Evolutionary conservation across 257 asterid genomes (phyloP).

Genomic region (Parsonsia alboflavescens): DNA sequence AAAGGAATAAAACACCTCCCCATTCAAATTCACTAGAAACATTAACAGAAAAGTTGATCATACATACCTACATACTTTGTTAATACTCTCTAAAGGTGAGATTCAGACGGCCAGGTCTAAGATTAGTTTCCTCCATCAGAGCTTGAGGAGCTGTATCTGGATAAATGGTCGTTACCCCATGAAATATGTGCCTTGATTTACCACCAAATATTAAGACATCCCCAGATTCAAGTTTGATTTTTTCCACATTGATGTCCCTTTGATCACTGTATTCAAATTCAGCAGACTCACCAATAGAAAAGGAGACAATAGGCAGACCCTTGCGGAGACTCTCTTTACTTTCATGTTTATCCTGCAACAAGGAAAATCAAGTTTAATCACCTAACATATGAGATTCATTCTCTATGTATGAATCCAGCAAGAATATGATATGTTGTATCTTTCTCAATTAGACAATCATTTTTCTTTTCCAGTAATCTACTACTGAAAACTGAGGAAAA

Average conservation of each 20-base stretch:
- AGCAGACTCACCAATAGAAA: conserved; percentile 78
- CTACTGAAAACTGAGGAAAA: not conserved
- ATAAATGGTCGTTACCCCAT: conserved; percentile 54
- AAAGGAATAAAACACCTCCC: not conserved
- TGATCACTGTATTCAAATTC: conserved; percentile 54
- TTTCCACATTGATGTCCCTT: conserved; percentile 44
- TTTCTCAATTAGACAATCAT: not conserved
- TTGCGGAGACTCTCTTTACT: conserved; percentile 48
- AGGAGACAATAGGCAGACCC: conserved; percentile 76
- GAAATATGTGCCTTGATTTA: conserved; percentile 58
- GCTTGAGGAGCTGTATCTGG: conserved; percentile 43
- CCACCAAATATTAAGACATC: conserved; percentile 84
- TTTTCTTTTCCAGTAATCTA: not conserved
- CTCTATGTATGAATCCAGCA: not conserved
- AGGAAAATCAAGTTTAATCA: not conserved
- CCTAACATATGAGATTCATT: not conserved
- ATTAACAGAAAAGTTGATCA: not conserved
- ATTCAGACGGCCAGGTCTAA: conserved; percentile 69
- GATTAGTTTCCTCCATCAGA: conserved; percentile 45
- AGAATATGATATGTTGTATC: not conserved
- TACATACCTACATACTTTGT: conserved; percentile 9
- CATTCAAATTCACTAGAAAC: not conserved
- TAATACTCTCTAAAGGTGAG: conserved; percentile 73
- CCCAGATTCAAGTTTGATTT: conserved; percentile 57
- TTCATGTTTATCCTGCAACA: conserved; percentile 72